Percentiles rank a stretch among this genome's conserved stretches.
phyloP scores from a whole-genome alignment of 2,329 filamentous ascomycete genomes.

The Plectosphaerella sp. region DNA sequence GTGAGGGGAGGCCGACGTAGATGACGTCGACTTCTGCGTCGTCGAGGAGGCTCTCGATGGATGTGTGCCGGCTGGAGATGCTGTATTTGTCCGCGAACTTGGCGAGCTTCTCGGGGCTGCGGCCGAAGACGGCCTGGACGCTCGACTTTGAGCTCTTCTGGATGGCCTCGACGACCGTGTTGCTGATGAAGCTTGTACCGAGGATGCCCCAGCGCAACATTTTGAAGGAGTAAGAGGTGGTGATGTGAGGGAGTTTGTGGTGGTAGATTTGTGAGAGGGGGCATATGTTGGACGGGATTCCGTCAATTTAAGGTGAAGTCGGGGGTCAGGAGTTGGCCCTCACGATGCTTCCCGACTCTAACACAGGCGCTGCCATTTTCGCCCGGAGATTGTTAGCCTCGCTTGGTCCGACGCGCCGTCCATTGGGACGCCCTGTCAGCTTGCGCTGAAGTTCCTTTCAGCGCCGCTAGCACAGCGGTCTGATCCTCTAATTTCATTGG shows the following conservation, averaged over 20 bases:
- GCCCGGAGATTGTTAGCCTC: too few species aligned
- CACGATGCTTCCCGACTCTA: too few species aligned
- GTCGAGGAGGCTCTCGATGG: conserved; percentile 16
- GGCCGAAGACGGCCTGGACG: conserved; percentile 20
- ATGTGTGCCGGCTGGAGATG: conserved; percentile 13
- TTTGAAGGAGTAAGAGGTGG: background rate
- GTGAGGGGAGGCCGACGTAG: conserved; percentile 20
- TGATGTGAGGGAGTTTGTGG: background rate
- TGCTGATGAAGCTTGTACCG: conserved; percentile 22
- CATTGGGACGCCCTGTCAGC: too few species aligned
- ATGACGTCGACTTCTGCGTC: conserved; percentile 18
- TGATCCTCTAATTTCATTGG: too few species aligned
- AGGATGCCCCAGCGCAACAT: conserved; percentile 22
- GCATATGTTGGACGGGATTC: too few species aligned
- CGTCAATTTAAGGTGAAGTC: too few species aligned
- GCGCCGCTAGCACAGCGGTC: too few species aligned
- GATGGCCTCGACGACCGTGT: conserved; percentile 15
- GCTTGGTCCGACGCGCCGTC: too few species aligned
- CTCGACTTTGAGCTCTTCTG: conserved; percentile 9
- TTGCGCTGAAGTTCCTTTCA: too few species aligned
- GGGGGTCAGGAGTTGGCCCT: too few species aligned
- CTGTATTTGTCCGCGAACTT: conserved; percentile 18
- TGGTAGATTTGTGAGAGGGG: too few species aligned
- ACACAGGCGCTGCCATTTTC: too few species aligned
- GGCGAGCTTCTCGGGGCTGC: conserved; percentile 15